Evolutionary conservation across 495 filamentous ascomycete species (phyloP).

Genomic region (Glonium stellatum): DNA sequence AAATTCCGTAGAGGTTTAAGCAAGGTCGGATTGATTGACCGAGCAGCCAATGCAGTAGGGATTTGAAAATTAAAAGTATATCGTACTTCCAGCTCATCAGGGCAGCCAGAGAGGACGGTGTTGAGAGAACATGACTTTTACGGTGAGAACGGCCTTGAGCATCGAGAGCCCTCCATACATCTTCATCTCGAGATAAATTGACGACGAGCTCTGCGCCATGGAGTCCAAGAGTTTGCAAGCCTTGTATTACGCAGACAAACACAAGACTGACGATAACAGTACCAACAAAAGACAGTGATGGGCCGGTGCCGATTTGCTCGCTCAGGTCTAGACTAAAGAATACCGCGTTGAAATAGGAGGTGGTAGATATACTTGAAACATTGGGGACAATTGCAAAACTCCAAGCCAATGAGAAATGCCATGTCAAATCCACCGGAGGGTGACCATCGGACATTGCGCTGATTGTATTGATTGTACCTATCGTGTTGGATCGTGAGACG

Average conservation of each 20-base stretch:
- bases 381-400: too few relatives aligned
- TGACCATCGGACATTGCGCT: too few relatives aligned
- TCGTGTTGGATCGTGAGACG: too few relatives aligned
- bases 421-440: too few relatives aligned
- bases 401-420: too few relatives aligned
- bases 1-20: background rate
- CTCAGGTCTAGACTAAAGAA: too few relatives aligned
- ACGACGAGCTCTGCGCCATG: slow-evolving; percentile 45
- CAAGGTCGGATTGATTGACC: background rate
- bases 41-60: background rate
- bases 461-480: too few relatives aligned
- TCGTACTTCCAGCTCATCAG: too few relatives aligned
- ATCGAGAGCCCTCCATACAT: slow-evolving; percentile 30
- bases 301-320: too few relatives aligned
- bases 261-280: slow-evolving; percentile 26
- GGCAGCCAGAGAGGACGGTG: background rate
- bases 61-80: background rate
- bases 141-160: background rate
- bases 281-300: too few relatives aligned
- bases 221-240: slow-evolving; percentile 37
- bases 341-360: too few relatives aligned
- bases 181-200: slow-evolving; percentile 44
- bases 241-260: slow-evolving; percentile 28
- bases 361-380: too few relatives aligned
- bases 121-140: background rate